Percentiles rank a stretch among this genome's conserved stretches.
Conservation (phyloP, 2,329 filamentous ascomycete species). For the Grosmannia serpens region DNA sequence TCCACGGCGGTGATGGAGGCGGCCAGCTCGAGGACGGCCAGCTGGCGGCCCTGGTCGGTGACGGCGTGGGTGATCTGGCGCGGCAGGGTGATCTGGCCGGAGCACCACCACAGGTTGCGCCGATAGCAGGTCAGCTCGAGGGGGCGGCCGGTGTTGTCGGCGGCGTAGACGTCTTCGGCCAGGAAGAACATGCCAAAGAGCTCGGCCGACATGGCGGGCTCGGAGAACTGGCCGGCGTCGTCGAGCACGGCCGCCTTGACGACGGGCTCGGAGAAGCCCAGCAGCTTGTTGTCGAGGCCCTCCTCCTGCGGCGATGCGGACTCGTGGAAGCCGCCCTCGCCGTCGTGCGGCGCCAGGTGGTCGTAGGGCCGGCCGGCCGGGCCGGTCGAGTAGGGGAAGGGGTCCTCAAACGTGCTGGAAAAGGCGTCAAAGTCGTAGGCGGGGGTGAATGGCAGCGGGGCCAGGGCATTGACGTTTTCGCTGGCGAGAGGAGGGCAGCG, state of each 20-base stretch:
- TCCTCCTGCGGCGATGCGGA: slow-evolving; percentile 39
- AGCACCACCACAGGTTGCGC: slow-evolving; percentile 89
- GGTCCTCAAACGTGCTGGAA: slow-evolving; percentile 53
- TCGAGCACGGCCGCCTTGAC: slow-evolving; percentile 53
- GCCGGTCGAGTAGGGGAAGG: slow-evolving; percentile 42
- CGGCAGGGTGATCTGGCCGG: slow-evolving; percentile 74
- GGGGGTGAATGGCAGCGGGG: slow-evolving; percentile 41
- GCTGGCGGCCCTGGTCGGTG: slow-evolving; percentile 62
- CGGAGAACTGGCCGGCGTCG: slow-evolving; percentile 50
- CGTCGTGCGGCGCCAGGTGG: slow-evolving; percentile 7
- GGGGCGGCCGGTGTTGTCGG: slow-evolving; percentile 43
- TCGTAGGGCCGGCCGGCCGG: slow-evolving; percentile 12
- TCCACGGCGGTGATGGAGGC: slow-evolving; percentile 78
- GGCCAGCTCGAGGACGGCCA: slow-evolving; percentile 66
- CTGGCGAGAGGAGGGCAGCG: slow-evolving; percentile 20
- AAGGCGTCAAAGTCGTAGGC: slow-evolving; percentile 51
- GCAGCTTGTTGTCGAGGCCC: slow-evolving; percentile 52
- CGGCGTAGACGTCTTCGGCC: slow-evolving; percentile 66
- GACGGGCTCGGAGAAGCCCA: slow-evolving; percentile 59
- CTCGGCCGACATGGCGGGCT: slow-evolving; percentile 60
- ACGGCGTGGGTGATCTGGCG: slow-evolving; percentile 55
- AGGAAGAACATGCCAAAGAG: slow-evolving; percentile 84
- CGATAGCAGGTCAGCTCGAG: slow-evolving; percentile 90
- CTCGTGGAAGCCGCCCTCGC: slow-evolving; percentile 19
- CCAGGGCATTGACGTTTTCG: slow-evolving; percentile 31